These are phyloP conservation scores for Punctularia strigosozonata DNA, from an alignment of 768 basidiomycete genomes.

Conservation along the genomic window DNA sequence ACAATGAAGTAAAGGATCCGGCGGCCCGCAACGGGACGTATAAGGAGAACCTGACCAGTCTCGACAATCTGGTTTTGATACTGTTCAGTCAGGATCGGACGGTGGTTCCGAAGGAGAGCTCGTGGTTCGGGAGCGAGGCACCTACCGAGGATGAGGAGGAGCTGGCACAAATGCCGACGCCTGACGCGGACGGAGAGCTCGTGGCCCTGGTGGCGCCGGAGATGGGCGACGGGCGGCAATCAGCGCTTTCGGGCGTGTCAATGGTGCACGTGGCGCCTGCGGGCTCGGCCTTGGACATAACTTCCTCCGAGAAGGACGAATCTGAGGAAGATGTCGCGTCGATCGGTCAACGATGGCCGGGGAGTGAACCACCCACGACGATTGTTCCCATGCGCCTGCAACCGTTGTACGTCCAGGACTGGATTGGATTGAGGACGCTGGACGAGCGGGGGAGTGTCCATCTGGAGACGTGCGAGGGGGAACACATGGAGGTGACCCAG, in stretches of 20 bases:
- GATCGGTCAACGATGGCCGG: no score
- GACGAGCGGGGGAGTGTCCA: slow-evolving; percentile 54
- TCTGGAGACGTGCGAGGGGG: slow-evolving; percentile 53
- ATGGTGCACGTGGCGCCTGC: background rate
- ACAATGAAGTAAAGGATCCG: slow-evolving; percentile 47
- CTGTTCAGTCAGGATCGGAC: slow-evolving; percentile 65
- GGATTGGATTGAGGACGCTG: slow-evolving; percentile 66
- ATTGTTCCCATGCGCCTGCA: slow-evolving; percentile 66
- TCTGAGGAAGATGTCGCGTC: no score
- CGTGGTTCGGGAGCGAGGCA: slow-evolving; percentile 76
- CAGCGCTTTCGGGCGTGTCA: background rate
- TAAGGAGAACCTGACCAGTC: slow-evolving; percentile 41
- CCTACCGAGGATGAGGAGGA: slow-evolving; percentile 21
- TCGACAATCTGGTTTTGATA: slow-evolving; percentile 61
- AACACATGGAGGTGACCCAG: slow-evolving; percentile 58
- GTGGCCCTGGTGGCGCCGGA: no score
- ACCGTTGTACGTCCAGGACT: slow-evolving; percentile 64
- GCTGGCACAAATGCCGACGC: slow-evolving; percentile 6
- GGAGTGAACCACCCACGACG: no score
- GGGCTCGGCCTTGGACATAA: background rate
- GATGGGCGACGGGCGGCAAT: no score
- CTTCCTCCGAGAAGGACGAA: slow-evolving; percentile 13
- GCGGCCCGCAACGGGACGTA: slow-evolving; percentile 47
- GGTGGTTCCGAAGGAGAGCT: slow-evolving; percentile 72
- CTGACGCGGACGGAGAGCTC: no score